Conservation (phyloP, 2,329 filamentous ascomycete species). For the Phymatotrichopsis omnivora region DNA sequence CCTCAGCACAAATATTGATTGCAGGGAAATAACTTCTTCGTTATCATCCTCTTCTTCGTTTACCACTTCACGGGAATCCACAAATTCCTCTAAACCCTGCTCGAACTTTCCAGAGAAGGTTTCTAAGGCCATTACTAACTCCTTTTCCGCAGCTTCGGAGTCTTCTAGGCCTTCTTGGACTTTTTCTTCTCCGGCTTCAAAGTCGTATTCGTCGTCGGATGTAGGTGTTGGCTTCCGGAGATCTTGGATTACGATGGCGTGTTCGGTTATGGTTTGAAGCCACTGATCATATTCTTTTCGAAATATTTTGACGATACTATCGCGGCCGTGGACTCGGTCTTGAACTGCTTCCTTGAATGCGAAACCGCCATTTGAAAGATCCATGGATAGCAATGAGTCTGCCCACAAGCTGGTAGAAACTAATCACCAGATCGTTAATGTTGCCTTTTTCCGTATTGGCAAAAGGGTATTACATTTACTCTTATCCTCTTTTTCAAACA, state of each 20-base stretch:
- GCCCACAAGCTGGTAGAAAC: slow-evolving; percentile 53
- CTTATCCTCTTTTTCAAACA: slow-evolving; percentile 49
- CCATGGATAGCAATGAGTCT: slow-evolving; percentile 50
- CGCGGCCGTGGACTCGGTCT: slow-evolving; percentile 61
- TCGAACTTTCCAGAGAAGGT: slow-evolving; percentile 51
- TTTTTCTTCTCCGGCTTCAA: slow-evolving; percentile 62
- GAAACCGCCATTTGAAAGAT: slow-evolving; percentile 54
- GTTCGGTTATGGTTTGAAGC: slow-evolving; percentile 60
- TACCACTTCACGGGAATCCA: slow-evolving; percentile 42
- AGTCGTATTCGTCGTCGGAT: slow-evolving; percentile 55
- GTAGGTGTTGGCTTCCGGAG: slow-evolving; percentile 47
- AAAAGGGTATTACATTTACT: slow-evolving; percentile 36
- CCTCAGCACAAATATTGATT: slow-evolving; percentile 59
- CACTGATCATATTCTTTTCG: slow-evolving; percentile 59
- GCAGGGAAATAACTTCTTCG: background rate
- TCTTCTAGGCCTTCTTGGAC: slow-evolving; percentile 60
- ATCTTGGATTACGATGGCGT: slow-evolving; percentile 52
- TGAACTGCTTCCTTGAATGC: slow-evolving; percentile 60
- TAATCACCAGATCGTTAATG: slow-evolving; percentile 1
- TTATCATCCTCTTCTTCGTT: slow-evolving; percentile 37
- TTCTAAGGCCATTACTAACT: slow-evolving; percentile 47
- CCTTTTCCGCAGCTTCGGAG: slow-evolving; percentile 51
- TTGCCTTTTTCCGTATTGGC: background rate
- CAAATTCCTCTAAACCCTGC: slow-evolving; percentile 44
- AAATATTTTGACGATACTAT: slow-evolving; percentile 53